Percentiles rank a stretch among this genome's conserved stretches.
These are phyloP conservation scores for Berkeleyomyces rouxiae DNA, from an alignment of 2,329 filamentous ascomycete species.

Conservation along the genomic window DNA sequence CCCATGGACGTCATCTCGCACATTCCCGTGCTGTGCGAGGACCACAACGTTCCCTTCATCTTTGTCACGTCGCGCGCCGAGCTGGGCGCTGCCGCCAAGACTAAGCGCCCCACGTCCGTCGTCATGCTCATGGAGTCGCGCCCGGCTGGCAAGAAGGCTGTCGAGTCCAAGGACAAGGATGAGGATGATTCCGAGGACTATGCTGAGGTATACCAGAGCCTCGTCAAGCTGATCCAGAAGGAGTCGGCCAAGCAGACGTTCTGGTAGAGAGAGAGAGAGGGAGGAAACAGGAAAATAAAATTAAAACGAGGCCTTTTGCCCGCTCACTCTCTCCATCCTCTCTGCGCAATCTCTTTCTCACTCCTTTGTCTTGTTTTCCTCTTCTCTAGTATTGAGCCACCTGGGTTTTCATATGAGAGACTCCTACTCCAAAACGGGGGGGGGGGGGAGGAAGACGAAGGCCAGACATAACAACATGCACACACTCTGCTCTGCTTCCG, in stretches of 20 bases:
- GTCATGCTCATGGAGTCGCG: conserved; percentile 64
- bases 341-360: neutral
- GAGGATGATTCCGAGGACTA: conserved; percentile 43
- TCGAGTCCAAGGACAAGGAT: conserved; percentile 27
- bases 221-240: conserved; percentile 51
- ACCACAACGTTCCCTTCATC: conserved; percentile 93
- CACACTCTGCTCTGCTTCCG: neutral
- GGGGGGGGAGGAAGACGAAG: no score
- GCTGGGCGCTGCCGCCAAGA: conserved; percentile 81
- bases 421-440: no score
- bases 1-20: conserved; percentile 98
- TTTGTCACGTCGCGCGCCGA: conserved; percentile 87
- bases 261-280: conserved; percentile 19
- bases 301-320: neutral
- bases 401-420: neutral
- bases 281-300: neutral
- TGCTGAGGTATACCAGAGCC: conserved; percentile 44
- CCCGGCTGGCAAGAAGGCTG: conserved; percentile 29
- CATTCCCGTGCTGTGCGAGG: conserved; percentile 93
- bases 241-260: conserved; percentile 42
- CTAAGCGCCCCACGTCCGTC: conserved; percentile 90
- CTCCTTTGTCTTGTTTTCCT: neutral
- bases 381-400: neutral
- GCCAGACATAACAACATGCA: no score
- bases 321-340: neutral